These are phyloP conservation scores for Pleurotus sapidus DNA, from an alignment of 768 basidiomycete genomes.

Conservation along the genomic window DNA sequence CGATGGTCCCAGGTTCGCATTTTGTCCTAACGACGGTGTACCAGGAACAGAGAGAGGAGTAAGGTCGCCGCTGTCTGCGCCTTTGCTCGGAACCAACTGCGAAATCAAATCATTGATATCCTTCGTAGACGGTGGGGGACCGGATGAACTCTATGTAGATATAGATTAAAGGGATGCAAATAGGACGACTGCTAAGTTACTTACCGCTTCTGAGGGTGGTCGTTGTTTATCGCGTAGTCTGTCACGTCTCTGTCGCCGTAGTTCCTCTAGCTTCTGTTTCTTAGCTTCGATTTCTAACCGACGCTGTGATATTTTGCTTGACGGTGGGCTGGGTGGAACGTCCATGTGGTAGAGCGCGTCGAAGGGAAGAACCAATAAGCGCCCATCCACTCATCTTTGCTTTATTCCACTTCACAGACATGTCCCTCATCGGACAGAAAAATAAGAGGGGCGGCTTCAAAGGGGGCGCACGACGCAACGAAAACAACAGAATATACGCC, in stretches of 20 bases:
- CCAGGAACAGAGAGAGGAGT: conserved; percentile 75
- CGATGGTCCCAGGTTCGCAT: conserved; percentile 30
- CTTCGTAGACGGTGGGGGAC: conserved; percentile 36
- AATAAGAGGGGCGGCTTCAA: conserved; percentile 40
- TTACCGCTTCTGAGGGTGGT: conserved; percentile 33
- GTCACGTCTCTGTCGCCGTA: conserved; percentile 75
- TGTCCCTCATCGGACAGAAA: conserved; percentile 48
- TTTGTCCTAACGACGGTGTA: conserved; percentile 52
- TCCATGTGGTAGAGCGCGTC: conserved; percentile 47
- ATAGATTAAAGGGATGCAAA: too few relatives aligned
- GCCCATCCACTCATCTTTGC: background rate
- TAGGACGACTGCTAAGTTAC: background rate
- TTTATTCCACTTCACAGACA: conserved; percentile 15
- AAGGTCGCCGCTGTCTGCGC: conserved; percentile 58
- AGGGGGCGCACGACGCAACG: conserved; percentile 49
- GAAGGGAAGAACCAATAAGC: background rate
- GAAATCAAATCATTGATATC: conserved; percentile 76
- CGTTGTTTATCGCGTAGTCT: conserved; percentile 55
- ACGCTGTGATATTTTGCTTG: conserved; percentile 28
- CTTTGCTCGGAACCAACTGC: conserved; percentile 47
- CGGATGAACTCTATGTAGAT: conserved; percentile 20
- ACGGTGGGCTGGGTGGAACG: conserved; percentile 5
- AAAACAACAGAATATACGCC: conserved; percentile 68
- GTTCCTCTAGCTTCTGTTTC: conserved; percentile 79
- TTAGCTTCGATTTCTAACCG: conserved; percentile 91